These are phyloP conservation scores for Boletus speciosus DNA, from an alignment of 768 basidiomycete species.

Conservation along the genomic window DNA sequence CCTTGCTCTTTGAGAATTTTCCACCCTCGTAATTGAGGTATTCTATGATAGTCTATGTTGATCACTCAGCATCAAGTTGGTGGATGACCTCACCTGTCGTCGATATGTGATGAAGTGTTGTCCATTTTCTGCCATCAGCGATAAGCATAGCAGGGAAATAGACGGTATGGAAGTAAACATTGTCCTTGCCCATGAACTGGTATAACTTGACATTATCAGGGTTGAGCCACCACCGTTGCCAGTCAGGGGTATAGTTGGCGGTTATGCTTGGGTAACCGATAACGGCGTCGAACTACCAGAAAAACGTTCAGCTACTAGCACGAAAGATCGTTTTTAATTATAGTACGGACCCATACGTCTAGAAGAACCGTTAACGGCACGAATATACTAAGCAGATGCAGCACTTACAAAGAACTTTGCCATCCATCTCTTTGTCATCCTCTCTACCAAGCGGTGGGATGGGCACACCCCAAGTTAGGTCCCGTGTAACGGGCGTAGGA, in stretches of 20 bases:
- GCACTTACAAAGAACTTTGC: conserved; percentile 92
- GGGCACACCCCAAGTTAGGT: conserved; percentile 94
- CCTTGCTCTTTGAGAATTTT: conserved; percentile 97
- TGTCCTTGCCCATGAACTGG: conserved; percentile 99
- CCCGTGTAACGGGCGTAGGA: conserved; percentile 89
- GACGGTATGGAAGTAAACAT: conserved; percentile 97
- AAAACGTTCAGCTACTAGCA: background rate
- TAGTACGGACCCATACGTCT: conserved; percentile 88
- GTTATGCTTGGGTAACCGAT: conserved; percentile 98
- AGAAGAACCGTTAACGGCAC: conserved; percentile 2
- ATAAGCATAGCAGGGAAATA: conserved; percentile 90
- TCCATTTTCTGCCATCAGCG: conserved; percentile 90
- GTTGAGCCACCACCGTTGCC: conserved; percentile 97
- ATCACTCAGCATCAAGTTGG: background rate
- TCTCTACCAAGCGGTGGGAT: conserved; percentile 73
- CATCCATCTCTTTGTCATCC: conserved; percentile 80
- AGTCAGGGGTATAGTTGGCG: conserved; percentile 88
- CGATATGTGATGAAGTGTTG: conserved; percentile 88
- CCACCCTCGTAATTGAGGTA: conserved; percentile 98
- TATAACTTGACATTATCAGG: conserved; percentile 85
- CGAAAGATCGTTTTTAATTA: background rate
- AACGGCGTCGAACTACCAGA: conserved; percentile 86
- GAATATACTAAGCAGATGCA: background rate
- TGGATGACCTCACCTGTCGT: conserved; percentile 71
- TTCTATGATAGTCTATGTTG: conserved; percentile 48